Base-by-base conservation (phyloP, 2,329 filamentous ascomycete genomes). In the Fusarium decemcellulare region DNA sequence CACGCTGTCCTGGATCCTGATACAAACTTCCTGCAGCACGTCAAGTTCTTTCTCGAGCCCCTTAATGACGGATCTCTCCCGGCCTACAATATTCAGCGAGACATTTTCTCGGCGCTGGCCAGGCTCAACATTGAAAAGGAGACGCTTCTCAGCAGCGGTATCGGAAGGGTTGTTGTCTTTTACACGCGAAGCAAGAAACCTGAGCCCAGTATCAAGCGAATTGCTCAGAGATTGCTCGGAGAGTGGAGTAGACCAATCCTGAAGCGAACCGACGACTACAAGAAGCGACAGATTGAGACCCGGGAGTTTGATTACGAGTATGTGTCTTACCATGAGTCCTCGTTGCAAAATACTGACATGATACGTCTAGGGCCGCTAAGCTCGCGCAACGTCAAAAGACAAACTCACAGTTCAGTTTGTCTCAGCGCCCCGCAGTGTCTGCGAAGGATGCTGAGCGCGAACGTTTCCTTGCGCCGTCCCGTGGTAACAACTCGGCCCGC, bases 181-280 rank as follows among this genome's bases (percentile, higher is more conserved):
- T 99, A 99, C 82, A 98, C 95, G 53, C 95, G 95, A 81, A 97
- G 93, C 84, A 97, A 95, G 83, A 92, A 93, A 71, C 92, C 95
- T 1, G 93, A 98, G 81, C 85, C 91, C 6, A 88, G 87, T 65
- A 98, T 99, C 85, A 98, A 98, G 85, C 91, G 95, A 72, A 93
- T 95, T 82, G 96, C 96, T 1, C 95, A 98, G 83, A 90, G 93
- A 51, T 85, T 98, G n/a, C 86, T 98, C 60, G 93, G 93, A 60
- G 95, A 98, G 78, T 99, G 96, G 96, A 97, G 94, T 70, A 88
- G 96, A 42, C 95, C 95, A 5, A 97, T 99, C 68, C 86, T 99
- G 57, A 95, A 97, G 83, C 91, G 94, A 72, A 97, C 93, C 65
- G 94, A 97, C 74, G 94, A 98, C 80, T 98, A 97, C 84, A 95